Evolutionary conservation across 1,284 basidiomycete genomes (phyloP).

Genomic region (Xanthoconium separans): DNA sequence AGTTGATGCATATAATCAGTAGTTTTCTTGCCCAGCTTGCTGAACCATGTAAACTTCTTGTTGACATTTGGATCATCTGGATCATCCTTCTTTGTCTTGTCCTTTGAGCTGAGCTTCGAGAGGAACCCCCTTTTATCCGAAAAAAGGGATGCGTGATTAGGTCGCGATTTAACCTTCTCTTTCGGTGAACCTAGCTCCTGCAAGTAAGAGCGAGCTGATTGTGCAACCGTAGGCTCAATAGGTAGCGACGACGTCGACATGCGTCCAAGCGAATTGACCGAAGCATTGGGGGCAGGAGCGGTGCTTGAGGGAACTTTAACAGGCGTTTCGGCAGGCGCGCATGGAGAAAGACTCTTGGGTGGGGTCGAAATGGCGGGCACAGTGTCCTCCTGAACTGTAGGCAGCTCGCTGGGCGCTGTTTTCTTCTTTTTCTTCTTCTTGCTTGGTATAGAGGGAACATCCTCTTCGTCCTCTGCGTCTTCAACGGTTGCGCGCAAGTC

Average conservation of each 20-base stretch:
- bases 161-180: slow-evolving; percentile 67
- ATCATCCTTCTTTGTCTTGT: slow-evolving; percentile 39
- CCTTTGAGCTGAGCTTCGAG: slow-evolving; percentile 44
- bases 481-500: slow-evolving; percentile 56
- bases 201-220: slow-evolving; percentile 70
- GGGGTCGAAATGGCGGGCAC: slow-evolving; percentile 18
- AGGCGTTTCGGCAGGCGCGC: slow-evolving; percentile 17
- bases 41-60: slow-evolving; percentile 53
- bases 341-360: slow-evolving; percentile 19
- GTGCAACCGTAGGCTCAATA: slow-evolving; percentile 48
- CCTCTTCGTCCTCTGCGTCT: slow-evolving; percentile 65
- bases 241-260: slow-evolving; percentile 47
- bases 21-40: slow-evolving; percentile 57
- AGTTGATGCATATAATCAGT: slow-evolving; percentile 61
- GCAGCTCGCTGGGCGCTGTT: slow-evolving; percentile 38
- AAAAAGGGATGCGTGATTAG: slow-evolving; percentile 52
- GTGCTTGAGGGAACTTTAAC: slow-evolving; percentile 16
- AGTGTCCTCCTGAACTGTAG: slow-evolving; percentile 21
- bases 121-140: slow-evolving; percentile 51
- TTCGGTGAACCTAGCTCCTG: slow-evolving; percentile 51
- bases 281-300: slow-evolving; percentile 20
- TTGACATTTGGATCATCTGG: slow-evolving; percentile 34
- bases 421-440: slow-evolving; percentile 64
- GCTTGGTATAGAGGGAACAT: slow-evolving; percentile 24
- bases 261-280: slow-evolving; percentile 31